These are phyloP conservation scores for Diatrype stigma DNA, from an alignment of 2,329 filamentous ascomycete genomes.

Conservation along the genomic window DNA sequence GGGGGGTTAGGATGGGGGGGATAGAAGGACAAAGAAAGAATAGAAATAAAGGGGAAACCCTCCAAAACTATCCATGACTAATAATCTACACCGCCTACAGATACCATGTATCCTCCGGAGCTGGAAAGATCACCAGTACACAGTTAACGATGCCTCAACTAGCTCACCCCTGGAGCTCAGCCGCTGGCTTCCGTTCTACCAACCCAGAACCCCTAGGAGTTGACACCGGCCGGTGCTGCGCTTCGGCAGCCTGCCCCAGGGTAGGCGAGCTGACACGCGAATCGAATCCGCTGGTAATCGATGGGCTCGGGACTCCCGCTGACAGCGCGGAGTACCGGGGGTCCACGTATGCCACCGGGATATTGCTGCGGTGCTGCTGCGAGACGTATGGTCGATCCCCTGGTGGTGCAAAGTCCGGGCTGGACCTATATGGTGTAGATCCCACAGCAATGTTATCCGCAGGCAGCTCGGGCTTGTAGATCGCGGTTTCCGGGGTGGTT, in stretches of 20 bases:
- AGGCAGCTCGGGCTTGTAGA: neutral
- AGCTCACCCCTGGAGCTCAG: neutral
- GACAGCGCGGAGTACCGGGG: neutral
- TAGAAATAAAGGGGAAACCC: too few relatives aligned
- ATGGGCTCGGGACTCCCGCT: neutral
- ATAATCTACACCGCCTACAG: too few relatives aligned
- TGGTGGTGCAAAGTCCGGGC: too few relatives aligned
- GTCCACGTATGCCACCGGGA: neutral
- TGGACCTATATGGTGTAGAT: neutral
- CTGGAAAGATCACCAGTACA: too few relatives aligned
- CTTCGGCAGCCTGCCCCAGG: neutral
- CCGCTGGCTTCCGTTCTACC: neutral
- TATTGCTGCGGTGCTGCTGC: neutral
- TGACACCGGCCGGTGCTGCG: neutral
- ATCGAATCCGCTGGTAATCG: neutral
- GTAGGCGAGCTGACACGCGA: neutral
- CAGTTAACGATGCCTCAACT: too few relatives aligned
- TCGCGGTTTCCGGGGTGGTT: neutral
- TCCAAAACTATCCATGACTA: too few relatives aligned
- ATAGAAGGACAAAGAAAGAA: too few relatives aligned
- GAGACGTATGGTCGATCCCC: neutral
- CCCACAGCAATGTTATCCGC: neutral
- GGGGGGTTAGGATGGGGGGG: too few relatives aligned
- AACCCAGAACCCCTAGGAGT: neutral
- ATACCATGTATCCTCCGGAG: too few relatives aligned